Conservation (phyloP, 495 filamentous ascomycete genomes). For the Jackrogersella multiformis region DNA sequence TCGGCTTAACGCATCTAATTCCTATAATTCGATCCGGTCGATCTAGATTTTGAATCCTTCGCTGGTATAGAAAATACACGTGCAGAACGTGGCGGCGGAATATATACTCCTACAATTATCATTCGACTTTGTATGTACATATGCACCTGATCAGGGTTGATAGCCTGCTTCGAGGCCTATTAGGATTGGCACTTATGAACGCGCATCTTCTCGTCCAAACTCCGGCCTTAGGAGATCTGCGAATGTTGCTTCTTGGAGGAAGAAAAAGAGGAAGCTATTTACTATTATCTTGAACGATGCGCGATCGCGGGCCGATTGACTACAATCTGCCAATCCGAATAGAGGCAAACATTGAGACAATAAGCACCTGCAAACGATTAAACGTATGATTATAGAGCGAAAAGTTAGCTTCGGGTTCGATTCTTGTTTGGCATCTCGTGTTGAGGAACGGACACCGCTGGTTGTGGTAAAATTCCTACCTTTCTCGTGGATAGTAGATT, state of each 20-base stretch:
- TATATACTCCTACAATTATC: conserved; percentile 26
- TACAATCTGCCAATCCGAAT: conserved; percentile 3
- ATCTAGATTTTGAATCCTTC: conserved; percentile 31
- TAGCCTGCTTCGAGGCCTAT: neutral
- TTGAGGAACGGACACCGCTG: conserved; percentile 2
- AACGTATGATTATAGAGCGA: conserved; percentile 27
- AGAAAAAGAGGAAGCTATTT: conserved; percentile 5
- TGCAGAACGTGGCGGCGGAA: conserved; percentile 17
- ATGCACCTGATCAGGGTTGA: conserved; percentile 17
- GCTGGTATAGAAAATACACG: conserved; percentile 8
- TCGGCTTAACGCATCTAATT: conserved; percentile 14
- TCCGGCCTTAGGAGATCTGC: conserved; percentile 37
- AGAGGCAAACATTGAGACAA: conserved; percentile 9
- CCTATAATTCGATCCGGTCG: conserved; percentile 31
- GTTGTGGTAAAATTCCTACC: conserved; percentile 2
- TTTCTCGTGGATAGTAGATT: conserved; percentile 7
- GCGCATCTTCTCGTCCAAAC: conserved; percentile 22
- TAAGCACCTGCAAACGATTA: conserved; percentile 1
- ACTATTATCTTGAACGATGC: neutral
- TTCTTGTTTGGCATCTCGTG: neutral
- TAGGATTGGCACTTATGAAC: conserved; percentile 33
- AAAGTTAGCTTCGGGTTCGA: neutral
- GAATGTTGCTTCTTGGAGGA: conserved; percentile 24
- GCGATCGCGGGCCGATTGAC: conserved; percentile 31
- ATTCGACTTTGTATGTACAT: conserved; percentile 35